Percentiles rank a stretch among this genome's conserved stretches.
These are phyloP conservation scores for Aspergillus amoenus DNA, from an alignment of 2,329 filamentous ascomycete species.

Conservation along the genomic window DNA sequence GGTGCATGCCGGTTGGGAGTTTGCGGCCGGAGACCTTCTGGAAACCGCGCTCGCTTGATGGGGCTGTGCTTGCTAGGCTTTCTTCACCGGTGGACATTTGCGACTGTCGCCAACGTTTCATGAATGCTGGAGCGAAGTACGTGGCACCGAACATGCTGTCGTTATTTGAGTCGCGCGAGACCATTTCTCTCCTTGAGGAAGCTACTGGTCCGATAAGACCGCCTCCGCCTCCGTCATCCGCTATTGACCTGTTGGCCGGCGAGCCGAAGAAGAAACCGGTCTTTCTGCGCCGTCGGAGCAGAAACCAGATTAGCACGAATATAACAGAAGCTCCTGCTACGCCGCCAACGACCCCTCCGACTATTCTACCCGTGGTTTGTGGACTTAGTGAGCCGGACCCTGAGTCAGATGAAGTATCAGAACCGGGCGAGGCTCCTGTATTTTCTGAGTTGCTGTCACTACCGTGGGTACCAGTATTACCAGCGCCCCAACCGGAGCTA, in stretches of 20 bases:
- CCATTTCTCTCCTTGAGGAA: slow-evolving; percentile 28
- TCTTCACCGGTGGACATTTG: slow-evolving; percentile 36
- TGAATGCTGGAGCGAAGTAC: slow-evolving; percentile 38
- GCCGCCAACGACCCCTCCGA: slow-evolving; percentile 63
- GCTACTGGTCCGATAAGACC: background rate
- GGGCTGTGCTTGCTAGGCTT: slow-evolving; percentile 32
- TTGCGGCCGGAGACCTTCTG: slow-evolving; percentile 52
- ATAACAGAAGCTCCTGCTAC: slow-evolving; percentile 51
- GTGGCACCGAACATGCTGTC: slow-evolving; percentile 40
- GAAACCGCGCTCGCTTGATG: slow-evolving; percentile 47
- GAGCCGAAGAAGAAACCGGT: slow-evolving; percentile 28
- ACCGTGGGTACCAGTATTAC: background rate
- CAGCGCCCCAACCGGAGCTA: background rate
- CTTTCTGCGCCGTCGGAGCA: slow-evolving; percentile 48
- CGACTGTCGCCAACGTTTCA: slow-evolving; percentile 43
- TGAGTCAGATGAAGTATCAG: background rate
- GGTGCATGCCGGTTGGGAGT: slow-evolving; percentile 46
- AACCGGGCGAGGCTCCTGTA: background rate
- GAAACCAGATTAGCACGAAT: slow-evolving; percentile 3
- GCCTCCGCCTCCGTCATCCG: background rate
- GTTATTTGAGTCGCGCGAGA: slow-evolving; percentile 38
- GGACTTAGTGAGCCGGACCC: slow-evolving; percentile 21
- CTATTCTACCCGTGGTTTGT: slow-evolving; percentile 52
- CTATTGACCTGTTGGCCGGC: background rate
- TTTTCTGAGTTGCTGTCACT: background rate